phyloP scores from a whole-genome alignment of 805 yeast species.

The Cephaloascus albidus region DNA sequence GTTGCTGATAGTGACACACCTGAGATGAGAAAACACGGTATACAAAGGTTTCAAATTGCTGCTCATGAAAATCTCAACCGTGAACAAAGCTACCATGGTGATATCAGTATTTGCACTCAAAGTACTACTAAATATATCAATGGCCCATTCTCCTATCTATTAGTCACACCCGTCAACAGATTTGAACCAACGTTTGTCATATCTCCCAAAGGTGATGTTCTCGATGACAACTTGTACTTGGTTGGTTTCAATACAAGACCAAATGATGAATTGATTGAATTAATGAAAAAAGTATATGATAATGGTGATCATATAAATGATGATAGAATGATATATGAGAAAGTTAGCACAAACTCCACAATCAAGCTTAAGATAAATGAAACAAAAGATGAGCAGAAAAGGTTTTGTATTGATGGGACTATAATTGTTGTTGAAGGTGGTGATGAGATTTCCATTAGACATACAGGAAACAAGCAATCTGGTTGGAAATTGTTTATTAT shows the following conservation, averaged over 20 bases:
- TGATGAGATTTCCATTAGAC: conserved; percentile 7
- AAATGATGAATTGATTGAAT: conserved; percentile 32
- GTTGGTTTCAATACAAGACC: conserved; percentile 30
- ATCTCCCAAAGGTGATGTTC: conserved; percentile 48
- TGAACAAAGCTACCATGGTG: conserved; percentile 45
- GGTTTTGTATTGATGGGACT: conserved; percentile 65
- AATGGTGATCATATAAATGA: conserved; percentile 45
- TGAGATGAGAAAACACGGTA: conserved; percentile 55
- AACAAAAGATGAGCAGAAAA: conserved; percentile 21
- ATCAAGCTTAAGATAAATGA: conserved; percentile 14
- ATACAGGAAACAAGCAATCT: conserved; percentile 11
- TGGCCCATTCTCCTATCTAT: conserved; percentile 49
- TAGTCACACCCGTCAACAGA: conserved; percentile 42
- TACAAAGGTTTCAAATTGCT: conserved; percentile 61
- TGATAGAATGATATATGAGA: conserved; percentile 35
- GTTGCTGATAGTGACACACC: conserved; percentile 74
- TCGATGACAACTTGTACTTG: conserved; percentile 30
- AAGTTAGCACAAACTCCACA: conserved; percentile 10
- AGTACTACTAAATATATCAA: conserved; percentile 4
- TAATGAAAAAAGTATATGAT: conserved; percentile 50
- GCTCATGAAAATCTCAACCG: conserved; percentile 42
- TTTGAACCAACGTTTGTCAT: conserved; percentile 56
- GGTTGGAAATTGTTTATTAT: conserved; percentile 12
- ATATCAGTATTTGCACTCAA: conserved; percentile 9
- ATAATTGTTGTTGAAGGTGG: conserved; percentile 18